Evolutionary conservation across 2,329 filamentous ascomycete species (phyloP), one percentile per base, ranked within the genome.

Genomic region (Dothideomycetes sp.): DNA sequence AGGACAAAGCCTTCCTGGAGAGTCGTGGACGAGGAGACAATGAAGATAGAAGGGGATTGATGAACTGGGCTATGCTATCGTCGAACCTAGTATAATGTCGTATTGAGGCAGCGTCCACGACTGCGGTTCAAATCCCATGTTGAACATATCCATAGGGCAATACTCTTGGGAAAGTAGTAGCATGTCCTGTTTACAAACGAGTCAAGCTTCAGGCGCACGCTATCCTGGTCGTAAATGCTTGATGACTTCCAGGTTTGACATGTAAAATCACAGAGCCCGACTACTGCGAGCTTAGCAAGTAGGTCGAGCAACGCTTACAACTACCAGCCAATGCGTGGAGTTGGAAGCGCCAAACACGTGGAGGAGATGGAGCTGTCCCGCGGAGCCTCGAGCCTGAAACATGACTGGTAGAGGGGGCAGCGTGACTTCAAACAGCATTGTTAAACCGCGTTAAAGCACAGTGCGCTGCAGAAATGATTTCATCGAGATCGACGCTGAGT

Each of bases 321-420:
- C n/a, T 9, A 18, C 10, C 11, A n/a, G 15, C 10, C 11, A n/a
- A 12, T 35, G 19, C 33, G 15, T 35, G 33, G 33, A 17, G 15
- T 35, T 18, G n/a, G 22, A 27, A 23, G 15, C 22, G 23, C 15
- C 19, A 23, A 9, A 20, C 16, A 12, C n/a, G 3, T 18, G 7
- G 33, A 12, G 22, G 20, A 12, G 9, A 35, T 4, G 22, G 5
- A 35, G 31, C 15, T 4, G n/a, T 9, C 8, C 33, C 33, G 33
- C 33, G 33, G 33, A 35, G 33, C 33, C 33, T 35, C 33, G 13
- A 15, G 19, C 19, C 9, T 27, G 33, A 35, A 35, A 27, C 33
- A n/a, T 17, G 33, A 27, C 3, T n/a, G n/a, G n/a, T n/a, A n/a
- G n/a, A n/a, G n/a, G n/a, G 15, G 33, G 23, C 22, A 35, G 33